Conservation (phyloP, 495 filamentous ascomycete species). For the Talaromyces liani region DNA sequence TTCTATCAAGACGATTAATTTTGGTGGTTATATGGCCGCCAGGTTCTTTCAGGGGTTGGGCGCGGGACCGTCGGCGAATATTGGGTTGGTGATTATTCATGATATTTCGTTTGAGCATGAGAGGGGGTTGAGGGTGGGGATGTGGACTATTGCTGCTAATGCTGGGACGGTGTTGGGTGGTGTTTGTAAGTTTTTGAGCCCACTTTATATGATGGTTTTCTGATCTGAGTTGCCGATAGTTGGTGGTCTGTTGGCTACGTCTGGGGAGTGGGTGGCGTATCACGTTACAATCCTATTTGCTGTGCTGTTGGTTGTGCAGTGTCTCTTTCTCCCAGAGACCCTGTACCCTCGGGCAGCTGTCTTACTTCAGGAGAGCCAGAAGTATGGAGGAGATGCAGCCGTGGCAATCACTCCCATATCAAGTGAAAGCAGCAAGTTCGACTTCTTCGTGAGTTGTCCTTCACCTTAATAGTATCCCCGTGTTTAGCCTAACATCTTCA, state of each 20-base stretch:
- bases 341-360: slow-evolving; percentile 38
- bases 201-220: not conserved
- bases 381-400: slow-evolving; percentile 6
- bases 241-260: slow-evolving; percentile 3
- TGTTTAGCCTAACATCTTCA: not conserved
- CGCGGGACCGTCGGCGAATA: not conserved
- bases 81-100: slow-evolving; percentile 5
- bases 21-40: not conserved
- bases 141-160: slow-evolving; percentile 3
- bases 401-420: slow-evolving; percentile 8
- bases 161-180: slow-evolving; percentile 3
- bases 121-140: slow-evolving; percentile 1
- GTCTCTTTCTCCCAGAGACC: slow-evolving; percentile 41
- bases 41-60: slow-evolving; percentile 5
- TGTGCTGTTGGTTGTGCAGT: slow-evolving; percentile 32
- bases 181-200: not conserved
- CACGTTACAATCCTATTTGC: slow-evolving; percentile 31
- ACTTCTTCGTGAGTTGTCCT: not conserved
- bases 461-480: not conserved
- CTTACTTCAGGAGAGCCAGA: slow-evolving; percentile 24
- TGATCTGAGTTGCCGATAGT: not conserved
- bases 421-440: not conserved
- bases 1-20: slow-evolving; percentile 5
- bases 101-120: slow-evolving; percentile 9
- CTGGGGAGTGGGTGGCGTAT: slow-evolving; percentile 4